Evolutionary conservation across 2,329 filamentous ascomycete species (phyloP).

Genomic region (Trichoderma semiorbis): DNA sequence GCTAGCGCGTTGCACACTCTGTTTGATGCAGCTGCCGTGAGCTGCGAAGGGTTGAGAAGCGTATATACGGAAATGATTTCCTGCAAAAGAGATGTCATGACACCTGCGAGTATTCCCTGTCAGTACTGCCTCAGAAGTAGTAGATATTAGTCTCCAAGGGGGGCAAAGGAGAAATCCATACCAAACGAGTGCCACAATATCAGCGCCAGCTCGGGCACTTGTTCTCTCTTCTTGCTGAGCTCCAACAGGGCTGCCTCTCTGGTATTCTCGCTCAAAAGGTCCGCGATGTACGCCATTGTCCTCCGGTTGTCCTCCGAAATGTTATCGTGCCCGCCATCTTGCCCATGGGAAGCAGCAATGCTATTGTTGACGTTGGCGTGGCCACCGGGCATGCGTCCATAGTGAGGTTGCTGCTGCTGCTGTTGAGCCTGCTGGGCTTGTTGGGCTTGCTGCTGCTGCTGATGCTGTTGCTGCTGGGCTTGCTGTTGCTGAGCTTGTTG

Average conservation of each 20-base stretch:
- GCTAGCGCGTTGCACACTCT: slow-evolving; percentile 96
- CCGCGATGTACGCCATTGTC: slow-evolving; percentile 89
- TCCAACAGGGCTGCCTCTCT: slow-evolving; percentile 90
- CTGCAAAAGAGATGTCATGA: slow-evolving; percentile 96
- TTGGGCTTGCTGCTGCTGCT: slow-evolving; percentile 46
- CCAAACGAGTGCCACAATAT: slow-evolving; percentile 99
- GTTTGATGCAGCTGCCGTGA: slow-evolving; percentile 96
- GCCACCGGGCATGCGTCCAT: slow-evolving; percentile 67
- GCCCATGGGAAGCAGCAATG: slow-evolving; percentile 46
- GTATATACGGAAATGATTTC: slow-evolving; percentile 99
- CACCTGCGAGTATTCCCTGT: slow-evolving; percentile 52
- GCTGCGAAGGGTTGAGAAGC: slow-evolving; percentile 90
- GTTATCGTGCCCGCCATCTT: slow-evolving; percentile 60
- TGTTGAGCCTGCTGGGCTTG: slow-evolving; percentile 40
- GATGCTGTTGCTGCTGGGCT: slow-evolving; percentile 34
- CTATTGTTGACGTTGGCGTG: slow-evolving; percentile 48
- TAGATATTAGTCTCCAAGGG: background rate
- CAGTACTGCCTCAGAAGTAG: background rate
- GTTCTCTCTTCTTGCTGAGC: slow-evolving; percentile 96
- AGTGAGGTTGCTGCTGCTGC: slow-evolving; percentile 57
- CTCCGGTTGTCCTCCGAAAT: slow-evolving; percentile 87
- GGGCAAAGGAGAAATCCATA: slow-evolving; percentile 42
- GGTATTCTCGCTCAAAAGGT: slow-evolving; percentile 81
- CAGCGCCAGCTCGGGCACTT: slow-evolving; percentile 91
- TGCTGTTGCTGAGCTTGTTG: slow-evolving; percentile 62